Base-by-base conservation (phyloP, 768 basidiomycete species). In the Tricholoma furcatifolium region DNA sequence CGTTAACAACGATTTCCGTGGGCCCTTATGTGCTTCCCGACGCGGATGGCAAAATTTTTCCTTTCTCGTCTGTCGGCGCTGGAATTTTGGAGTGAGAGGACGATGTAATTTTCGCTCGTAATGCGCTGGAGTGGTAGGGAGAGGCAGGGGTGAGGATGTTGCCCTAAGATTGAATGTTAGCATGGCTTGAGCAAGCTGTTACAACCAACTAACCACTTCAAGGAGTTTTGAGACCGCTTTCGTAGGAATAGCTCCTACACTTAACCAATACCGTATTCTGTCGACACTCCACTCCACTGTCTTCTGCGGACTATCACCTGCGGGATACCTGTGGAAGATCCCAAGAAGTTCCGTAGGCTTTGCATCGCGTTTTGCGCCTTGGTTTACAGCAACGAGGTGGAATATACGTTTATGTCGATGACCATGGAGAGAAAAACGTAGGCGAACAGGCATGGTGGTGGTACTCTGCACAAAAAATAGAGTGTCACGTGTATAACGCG, bases 231-330 rank as follows among this genome's bases (percentile, higher is more conserved):
- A 81, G 4, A 90, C 91, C 6, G 87, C 77, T 63, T 85, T 84
- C 41, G 83, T 88, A 1, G 96, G 96, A 54, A 80, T 68, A 31
- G 96, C 96, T 0, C 94, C 95, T 15, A 87, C 82, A 31, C 78
- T 78, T 35, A 98, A 69, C 96, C 96, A 98, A 64, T 91, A 93
- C 53, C 79, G 78, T 67, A 98, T 91, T 65, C 96, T 83, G 61
- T 91, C 86, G 21, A 87, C 85, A 68, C 93, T 93, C 94, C 95
- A 98, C 60, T 87, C 81, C 51, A 98, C 76, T 31, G 81, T 84
- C 70, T 94, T 96, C 59, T 81, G 77, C 20, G 73, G 68, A 53
- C 75, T 67, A 34, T 75, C 79, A 15, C 65, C 74, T 45, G 67
- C 68, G 42, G 82, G 70, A 57, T 78, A 83, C 3, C 92, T 93